Percentiles rank a stretch among this genome's conserved stretches.
These are phyloP conservation scores for Iris macrosiphon DNA, from an alignment of 106 monocot species.

Conservation along the genomic window DNA sequence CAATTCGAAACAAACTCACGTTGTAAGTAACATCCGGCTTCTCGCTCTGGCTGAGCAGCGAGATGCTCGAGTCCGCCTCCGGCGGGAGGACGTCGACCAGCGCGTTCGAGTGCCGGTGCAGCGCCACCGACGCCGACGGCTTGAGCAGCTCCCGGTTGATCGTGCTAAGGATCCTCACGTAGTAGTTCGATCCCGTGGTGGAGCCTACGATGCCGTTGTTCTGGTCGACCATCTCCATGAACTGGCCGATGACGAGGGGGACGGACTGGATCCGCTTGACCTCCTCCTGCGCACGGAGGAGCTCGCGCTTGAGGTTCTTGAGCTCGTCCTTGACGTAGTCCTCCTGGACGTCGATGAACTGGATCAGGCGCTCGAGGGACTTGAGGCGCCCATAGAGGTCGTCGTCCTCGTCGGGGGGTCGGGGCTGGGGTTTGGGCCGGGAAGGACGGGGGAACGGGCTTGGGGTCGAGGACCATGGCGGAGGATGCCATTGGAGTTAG, in stretches of 20 bases:
- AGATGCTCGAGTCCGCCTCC: conserved; percentile 94
- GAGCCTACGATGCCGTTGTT: conserved; percentile 96
- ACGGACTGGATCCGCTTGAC: conserved; percentile 97
- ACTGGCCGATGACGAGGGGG: conserved; percentile 93
- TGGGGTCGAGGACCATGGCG: conserved; percentile 47
- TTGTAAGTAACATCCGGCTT: conserved; percentile 65
- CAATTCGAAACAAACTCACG: conserved; percentile 17
- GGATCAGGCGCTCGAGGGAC: conserved; percentile 69
- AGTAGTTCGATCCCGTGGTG: conserved; percentile 92
- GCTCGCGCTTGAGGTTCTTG: conserved; percentile 98
- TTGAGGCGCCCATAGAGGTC: conserved; percentile 74
- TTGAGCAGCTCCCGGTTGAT: conserved; percentile 87
- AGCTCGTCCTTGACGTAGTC: conserved; percentile 95
- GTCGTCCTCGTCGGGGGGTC: background rate
- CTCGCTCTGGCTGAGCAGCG: conserved; percentile 61
- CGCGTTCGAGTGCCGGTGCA: conserved; percentile 94
- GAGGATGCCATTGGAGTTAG: conserved; percentile 47
- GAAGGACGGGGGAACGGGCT: conserved; percentile 20
- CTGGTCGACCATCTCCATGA: conserved; percentile 99
- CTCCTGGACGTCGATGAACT: conserved; percentile 94
- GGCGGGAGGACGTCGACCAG: conserved; percentile 86
- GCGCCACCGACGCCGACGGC: conserved; percentile 85
- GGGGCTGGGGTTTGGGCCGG: conserved; percentile 20
- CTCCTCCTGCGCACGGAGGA: conserved; percentile 95
- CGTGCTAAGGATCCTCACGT: conserved; percentile 92